phyloP scores from a whole-genome alignment of 1,139 yeast species.

The Lodderomyces parapsilosis region DNA sequence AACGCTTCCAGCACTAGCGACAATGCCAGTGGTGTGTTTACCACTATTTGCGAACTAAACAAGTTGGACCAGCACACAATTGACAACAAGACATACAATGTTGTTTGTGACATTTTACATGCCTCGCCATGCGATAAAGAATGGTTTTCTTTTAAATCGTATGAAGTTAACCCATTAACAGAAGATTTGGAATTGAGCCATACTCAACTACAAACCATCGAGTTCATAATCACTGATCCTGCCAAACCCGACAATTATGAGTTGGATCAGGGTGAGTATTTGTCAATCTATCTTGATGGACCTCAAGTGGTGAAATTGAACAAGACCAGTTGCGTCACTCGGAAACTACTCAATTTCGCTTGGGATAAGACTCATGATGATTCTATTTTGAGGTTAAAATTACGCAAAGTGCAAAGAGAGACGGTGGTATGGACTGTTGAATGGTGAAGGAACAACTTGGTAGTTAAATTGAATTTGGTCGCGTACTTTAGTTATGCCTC shows the following conservation, averaged over 20 bases:
- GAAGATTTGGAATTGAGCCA: background rate
- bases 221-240: background rate
- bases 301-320: background rate
- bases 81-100: background rate
- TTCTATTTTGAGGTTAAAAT: background rate
- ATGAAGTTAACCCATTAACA: background rate
- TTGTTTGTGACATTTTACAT: background rate
- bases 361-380: background rate
- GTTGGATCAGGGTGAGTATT: background rate
- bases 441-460: background rate
- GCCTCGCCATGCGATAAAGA: background rate
- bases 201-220: background rate
- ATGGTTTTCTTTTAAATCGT: background rate
- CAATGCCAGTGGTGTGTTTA: background rate
- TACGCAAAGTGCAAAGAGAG: conserved; percentile 1
- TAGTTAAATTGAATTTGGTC: too few relatives aligned
- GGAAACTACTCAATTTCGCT: background rate
- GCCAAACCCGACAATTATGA: background rate
- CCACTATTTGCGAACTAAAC: background rate
- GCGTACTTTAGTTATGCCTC: too few relatives aligned
- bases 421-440: background rate
- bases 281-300: background rate
- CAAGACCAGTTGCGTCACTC: background rate
- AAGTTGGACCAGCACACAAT: background rate
- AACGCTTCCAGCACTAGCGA: background rate